Conservation (phyloP, 441 rosid species). For the Corymbia citriodora region DNA sequence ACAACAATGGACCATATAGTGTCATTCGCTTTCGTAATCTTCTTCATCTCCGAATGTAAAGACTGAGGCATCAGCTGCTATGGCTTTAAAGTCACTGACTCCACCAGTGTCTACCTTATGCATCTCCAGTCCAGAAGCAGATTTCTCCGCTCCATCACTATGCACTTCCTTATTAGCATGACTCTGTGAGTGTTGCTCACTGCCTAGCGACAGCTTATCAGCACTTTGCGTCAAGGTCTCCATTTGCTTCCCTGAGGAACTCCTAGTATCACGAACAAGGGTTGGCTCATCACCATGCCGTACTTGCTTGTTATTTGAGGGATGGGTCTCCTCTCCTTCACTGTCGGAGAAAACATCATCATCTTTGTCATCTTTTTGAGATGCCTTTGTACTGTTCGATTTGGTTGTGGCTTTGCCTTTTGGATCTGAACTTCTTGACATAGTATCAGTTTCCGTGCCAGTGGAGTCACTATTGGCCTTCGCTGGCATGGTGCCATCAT, state of each 20-base stretch:
- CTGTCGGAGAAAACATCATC: slow-evolving; percentile 73
- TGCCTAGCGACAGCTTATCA: slow-evolving; percentile 16
- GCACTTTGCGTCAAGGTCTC: slow-evolving; percentile 19
- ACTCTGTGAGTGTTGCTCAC: slow-evolving; percentile 5
- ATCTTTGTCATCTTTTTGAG: slow-evolving; percentile 34
- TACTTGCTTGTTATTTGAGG: slow-evolving; percentile 23
- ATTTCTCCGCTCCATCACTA: slow-evolving; percentile 1
- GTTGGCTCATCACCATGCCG: slow-evolving; percentile 3
- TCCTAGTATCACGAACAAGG: not conserved
- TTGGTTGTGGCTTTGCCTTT: slow-evolving; percentile 1
- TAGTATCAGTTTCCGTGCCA: slow-evolving; percentile 15
- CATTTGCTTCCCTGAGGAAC: slow-evolving; percentile 10
- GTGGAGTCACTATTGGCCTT: slow-evolving; percentile 30
- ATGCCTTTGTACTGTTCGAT: slow-evolving; percentile 22
- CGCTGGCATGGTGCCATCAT: slow-evolving; percentile 25
- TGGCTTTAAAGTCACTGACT: slow-evolving; percentile 52
- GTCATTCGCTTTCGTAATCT: slow-evolving; percentile 60
- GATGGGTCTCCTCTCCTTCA: slow-evolving; percentile 47
- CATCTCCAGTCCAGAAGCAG: slow-evolving; percentile 9
- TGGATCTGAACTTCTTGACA: slow-evolving; percentile 14
- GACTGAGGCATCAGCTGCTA: slow-evolving; percentile 81
- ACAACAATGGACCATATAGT: not conserved
- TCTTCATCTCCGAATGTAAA: slow-evolving; percentile 76
- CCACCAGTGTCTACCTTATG: slow-evolving; percentile 21
- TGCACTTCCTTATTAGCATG: slow-evolving; percentile 6